Evolutionary conservation across 108 stramenopile species (phyloP).

Genomic region (Ochromonas danica): DNA sequence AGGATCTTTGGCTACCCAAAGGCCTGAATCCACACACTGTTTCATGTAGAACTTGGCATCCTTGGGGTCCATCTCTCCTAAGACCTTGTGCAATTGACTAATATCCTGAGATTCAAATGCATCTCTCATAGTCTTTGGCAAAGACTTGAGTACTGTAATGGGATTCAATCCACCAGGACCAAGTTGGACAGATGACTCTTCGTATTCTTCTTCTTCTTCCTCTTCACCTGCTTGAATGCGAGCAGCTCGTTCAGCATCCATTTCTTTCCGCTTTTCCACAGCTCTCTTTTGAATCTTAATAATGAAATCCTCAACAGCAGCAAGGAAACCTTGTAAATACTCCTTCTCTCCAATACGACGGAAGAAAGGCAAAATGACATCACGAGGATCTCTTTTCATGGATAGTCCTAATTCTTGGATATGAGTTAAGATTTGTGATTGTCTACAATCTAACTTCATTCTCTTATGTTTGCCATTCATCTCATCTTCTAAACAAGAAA

Average conservation of each 20-base stretch:
- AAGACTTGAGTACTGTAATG: constrained; percentile 83
- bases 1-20: constrained; percentile 29
- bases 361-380: constrained; percentile 93
- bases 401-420: constrained; percentile 92
- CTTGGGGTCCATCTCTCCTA: neutral
- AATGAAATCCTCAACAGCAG: constrained; percentile 73
- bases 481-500: constrained; percentile 91
- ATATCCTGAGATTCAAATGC: constrained; percentile 34
- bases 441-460: constrained; percentile 86
- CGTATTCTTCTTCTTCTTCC: constrained; percentile 70
- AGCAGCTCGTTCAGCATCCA: constrained; percentile 66
- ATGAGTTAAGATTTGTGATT: constrained; percentile 81
- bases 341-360: constrained; percentile 69
- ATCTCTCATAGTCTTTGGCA: constrained; percentile 79
- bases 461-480: constrained; percentile 96
- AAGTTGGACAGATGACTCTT: constrained; percentile 64
- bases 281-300: constrained; percentile 82
- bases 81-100: neutral
- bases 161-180: constrained; percentile 96
- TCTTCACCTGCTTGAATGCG: too few relatives aligned
- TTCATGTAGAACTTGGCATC: constrained; percentile 21
- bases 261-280: constrained; percentile 84
- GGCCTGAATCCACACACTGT: constrained; percentile 12
- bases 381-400: constrained; percentile 85
- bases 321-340: constrained; percentile 71